These are phyloP conservation scores for Leishmania tarentolae DNA, from an alignment of 208 protist genomes.

Conservation along the genomic window DNA sequence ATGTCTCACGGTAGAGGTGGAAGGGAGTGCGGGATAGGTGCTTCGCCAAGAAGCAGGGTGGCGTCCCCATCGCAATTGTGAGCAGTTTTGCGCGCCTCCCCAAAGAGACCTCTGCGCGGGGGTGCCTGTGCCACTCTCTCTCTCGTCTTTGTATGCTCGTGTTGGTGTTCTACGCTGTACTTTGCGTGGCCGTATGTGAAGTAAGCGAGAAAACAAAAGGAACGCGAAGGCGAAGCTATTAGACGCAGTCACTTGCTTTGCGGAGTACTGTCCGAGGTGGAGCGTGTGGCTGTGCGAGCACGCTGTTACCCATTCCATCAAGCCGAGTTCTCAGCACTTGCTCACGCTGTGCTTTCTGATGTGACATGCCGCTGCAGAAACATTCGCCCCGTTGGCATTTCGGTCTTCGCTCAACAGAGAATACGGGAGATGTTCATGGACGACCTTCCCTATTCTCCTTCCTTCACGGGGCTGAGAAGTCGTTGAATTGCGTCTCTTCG, in stretches of 20 bases:
- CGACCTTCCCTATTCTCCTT: background rate
- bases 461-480: background rate
- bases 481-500: background rate
- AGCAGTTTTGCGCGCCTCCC: background rate
- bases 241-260: background rate
- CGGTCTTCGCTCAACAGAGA: background rate
- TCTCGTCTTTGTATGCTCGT: background rate
- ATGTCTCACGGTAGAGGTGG: background rate
- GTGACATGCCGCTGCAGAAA: too few species aligned
- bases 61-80: background rate
- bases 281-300: background rate
- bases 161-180: background rate
- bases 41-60: background rate
- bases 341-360: background rate
- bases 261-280: background rate
- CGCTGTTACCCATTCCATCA: background rate
- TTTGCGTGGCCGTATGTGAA: background rate
- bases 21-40: background rate
- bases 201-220: background rate
- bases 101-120: background rate
- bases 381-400: background rate
- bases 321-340: background rate
- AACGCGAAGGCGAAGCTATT: background rate
- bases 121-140: background rate
- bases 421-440: background rate